Base-by-base conservation (phyloP, 306 rosid genomes). In the Oxytropis ochrocephala region DNA sequence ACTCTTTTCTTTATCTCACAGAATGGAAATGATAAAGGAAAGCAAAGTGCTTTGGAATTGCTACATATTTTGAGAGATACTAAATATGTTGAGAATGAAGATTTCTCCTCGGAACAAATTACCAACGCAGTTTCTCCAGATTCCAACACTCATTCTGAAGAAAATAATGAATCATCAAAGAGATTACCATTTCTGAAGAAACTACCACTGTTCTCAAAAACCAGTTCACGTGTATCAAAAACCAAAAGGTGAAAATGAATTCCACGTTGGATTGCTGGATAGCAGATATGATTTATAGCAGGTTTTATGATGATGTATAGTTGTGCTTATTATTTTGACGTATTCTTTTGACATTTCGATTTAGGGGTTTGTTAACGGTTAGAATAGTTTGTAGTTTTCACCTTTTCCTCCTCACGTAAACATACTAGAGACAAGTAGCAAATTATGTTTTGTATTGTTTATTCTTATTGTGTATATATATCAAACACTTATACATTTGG, bases 1-100 rank as follows among this genome's bases (percentile, higher is more conserved):
- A 42, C 80, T 17, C 92, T 95, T 70, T 75, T 68, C 66, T 14
- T 6, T 38, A 81, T 91, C 69, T 83, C 97, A 27, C 17, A 70
- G 70, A 89, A 87, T 61, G 97, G 99, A 38, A 91, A 57, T 63
- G 89, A 89, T 38, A 84, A 67, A 79, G 95, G 83, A 61, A 83
- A 49, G 78, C 83, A 3, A 33, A 75, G 54, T 33, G 92, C 99
- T 1, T 11, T 54, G 60, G 97, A 95, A 77, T 68, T 91, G 72
- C 80, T 86, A 33, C 81, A 85, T 67, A 88, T 80, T 59, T 77
- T 89, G 77, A 62, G 58, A 78, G 95, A 91, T 57, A 43, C 67
- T 16, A 12, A 16, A 5, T 59, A 39, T 47, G 84, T 10, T 18
- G 59, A 83, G 32, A 75, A 78, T 71, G 75, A 68, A 76, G 79